Evolutionary conservation across 495 filamentous ascomycete genomes (phyloP).

Genomic region (Penicillium bialowiezense): DNA sequence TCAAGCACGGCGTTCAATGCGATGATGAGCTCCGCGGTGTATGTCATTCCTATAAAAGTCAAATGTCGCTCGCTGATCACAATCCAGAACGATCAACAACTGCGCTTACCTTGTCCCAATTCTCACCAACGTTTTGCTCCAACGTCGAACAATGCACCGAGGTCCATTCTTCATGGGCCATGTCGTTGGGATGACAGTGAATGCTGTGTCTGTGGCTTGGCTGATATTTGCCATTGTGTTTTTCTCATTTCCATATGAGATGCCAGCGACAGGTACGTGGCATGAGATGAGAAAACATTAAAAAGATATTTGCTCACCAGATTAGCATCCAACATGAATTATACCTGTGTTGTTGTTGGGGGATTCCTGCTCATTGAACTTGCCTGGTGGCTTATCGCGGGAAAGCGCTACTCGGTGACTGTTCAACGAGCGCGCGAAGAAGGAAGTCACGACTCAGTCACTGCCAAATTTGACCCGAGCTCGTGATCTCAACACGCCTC

Average conservation of each 20-base stretch:
- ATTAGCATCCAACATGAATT: constrained; percentile 63
- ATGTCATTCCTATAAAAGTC: neutral
- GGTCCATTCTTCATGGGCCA: constrained; percentile 31
- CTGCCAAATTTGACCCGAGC: neutral
- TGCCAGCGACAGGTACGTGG: constrained; percentile 43
- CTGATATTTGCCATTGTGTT: constrained; percentile 53
- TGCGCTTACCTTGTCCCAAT: constrained; percentile 34
- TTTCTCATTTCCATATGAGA: constrained; percentile 67
- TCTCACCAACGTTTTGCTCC: constrained; percentile 32
- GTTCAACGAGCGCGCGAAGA: constrained; percentile 26
- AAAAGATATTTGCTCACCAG: neutral
- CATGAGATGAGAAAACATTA: too few species aligned
- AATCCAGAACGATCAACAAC: constrained; percentile 34
- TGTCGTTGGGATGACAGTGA: constrained; percentile 31
- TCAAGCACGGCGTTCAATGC: constrained; percentile 67
- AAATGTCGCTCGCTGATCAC: neutral
- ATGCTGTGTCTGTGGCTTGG: constrained; percentile 33
- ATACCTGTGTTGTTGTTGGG: constrained; percentile 61
- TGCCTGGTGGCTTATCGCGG: constrained; percentile 37
- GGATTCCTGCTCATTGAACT: constrained; percentile 49
- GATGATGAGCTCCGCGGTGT: constrained; percentile 59
- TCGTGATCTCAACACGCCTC: too few species aligned
- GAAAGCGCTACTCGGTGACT: constrained; percentile 29
- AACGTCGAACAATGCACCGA: constrained; percentile 32
- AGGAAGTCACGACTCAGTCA: neutral